Evolutionary conservation across 2,329 filamentous ascomycete species (phyloP).

Genomic region (Hyphodiscus sp.): DNA sequence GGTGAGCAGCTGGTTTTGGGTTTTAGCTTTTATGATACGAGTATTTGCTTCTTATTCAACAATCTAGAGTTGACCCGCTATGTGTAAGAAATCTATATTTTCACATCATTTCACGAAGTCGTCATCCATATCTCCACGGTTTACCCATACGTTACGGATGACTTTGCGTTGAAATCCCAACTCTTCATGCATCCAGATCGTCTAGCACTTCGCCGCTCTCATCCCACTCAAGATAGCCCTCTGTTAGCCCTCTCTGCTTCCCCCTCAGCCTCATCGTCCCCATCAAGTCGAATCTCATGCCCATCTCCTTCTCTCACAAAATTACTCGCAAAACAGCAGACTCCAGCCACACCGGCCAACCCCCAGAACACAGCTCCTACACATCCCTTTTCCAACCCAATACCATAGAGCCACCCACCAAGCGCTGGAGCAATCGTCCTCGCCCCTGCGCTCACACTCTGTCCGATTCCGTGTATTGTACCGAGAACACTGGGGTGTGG

Average conservation of each 20-base stretch:
- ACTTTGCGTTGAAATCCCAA: background rate
- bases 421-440: slow-evolving; percentile 56
- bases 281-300: slow-evolving; percentile 56
- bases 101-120: background rate
- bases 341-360: slow-evolving; percentile 47
- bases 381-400: slow-evolving; percentile 48
- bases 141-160: background rate
- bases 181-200: background rate
- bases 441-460: slow-evolving; percentile 52
- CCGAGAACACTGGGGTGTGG: slow-evolving; percentile 52
- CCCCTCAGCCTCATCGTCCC: slow-evolving; percentile 42
- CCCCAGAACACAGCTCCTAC: slow-evolving; percentile 41
- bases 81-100: background rate
- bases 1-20: background rate
- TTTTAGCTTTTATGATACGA: background rate
- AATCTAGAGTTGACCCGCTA: background rate
- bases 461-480: slow-evolving; percentile 49
- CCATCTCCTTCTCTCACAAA: slow-evolving; percentile 51
- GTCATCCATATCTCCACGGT: background rate
- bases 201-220: background rate
- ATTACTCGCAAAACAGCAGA: slow-evolving; percentile 42
- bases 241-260: slow-evolving; percentile 4
- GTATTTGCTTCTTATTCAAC: background rate
- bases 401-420: slow-evolving; percentile 54
- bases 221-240: background rate